Conservation (phyloP, 345 rosid species). For the Cardamine resedifolia region DNA sequence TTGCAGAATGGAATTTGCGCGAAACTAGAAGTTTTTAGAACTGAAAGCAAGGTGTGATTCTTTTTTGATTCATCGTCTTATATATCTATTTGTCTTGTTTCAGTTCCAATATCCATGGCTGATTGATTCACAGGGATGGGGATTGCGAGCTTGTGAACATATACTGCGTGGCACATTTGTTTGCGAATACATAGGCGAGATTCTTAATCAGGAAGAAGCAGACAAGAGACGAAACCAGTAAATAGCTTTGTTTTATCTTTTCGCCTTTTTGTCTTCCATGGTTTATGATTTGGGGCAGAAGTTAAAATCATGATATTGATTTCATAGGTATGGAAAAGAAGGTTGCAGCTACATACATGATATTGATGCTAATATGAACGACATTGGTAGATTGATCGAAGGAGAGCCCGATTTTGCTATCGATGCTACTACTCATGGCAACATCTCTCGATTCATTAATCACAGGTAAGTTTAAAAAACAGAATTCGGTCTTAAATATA, state of each 20-base stretch:
- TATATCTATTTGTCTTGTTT: neutral
- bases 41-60: conserved; percentile 67
- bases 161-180: conserved; percentile 85
- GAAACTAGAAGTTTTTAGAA: conserved; percentile 78
- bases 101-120: neutral
- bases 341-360: conserved; percentile 64
- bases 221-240: conserved; percentile 68
- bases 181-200: conserved; percentile 88
- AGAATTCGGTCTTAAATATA: neutral
- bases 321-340: conserved; percentile 58
- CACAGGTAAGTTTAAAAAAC: conserved; percentile 65
- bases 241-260: neutral
- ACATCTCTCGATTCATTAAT: conserved; percentile 87
- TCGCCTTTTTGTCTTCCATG: conserved; percentile 1
- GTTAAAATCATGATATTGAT: neutral
- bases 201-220: conserved; percentile 69
- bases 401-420: conserved; percentile 59
- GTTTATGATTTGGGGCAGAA: neutral
- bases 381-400: conserved; percentile 81
- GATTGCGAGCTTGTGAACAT: conserved; percentile 80
- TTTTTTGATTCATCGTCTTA: neutral
- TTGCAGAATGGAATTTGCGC: conserved; percentile 77
- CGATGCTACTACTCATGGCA: conserved; percentile 80
- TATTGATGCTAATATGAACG: conserved; percentile 67
- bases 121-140: conserved; percentile 83